Conservation (phyloP, 805 yeast genomes). For the Schizosaccharomyces japonicus region DNA sequence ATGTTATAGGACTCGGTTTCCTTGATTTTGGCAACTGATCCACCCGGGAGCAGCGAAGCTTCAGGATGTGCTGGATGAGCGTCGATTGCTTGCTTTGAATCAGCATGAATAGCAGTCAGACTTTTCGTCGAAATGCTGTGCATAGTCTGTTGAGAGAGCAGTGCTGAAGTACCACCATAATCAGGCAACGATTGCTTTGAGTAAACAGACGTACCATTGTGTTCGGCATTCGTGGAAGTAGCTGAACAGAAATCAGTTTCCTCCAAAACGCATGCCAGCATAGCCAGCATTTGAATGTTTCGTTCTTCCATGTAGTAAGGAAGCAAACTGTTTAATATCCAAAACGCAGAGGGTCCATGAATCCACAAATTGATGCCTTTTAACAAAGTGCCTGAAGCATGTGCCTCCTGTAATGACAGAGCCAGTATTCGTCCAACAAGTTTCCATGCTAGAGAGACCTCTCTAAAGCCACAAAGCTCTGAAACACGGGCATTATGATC, state of each 20-base stretch:
- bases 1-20: too few species aligned
- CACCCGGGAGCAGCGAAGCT: too few species aligned
- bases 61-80: too few species aligned
- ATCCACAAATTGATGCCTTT: slow-evolving; percentile 33
- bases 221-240: too few species aligned
- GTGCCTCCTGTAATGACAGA: slow-evolving; percentile 5
- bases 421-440: slow-evolving; percentile 14
- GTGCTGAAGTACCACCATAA: too few species aligned
- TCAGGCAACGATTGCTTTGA: too few species aligned
- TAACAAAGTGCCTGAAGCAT: not conserved
- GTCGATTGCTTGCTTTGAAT: too few species aligned
- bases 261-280: slow-evolving; percentile 51
- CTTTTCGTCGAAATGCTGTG: too few species aligned
- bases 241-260: slow-evolving; percentile 14
- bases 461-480: slow-evolving; percentile 31
- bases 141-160: too few species aligned
- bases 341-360: slow-evolving; percentile 51
- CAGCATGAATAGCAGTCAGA: too few species aligned
- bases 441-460: slow-evolving; percentile 54
- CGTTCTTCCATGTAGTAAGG: slow-evolving; percentile 36
- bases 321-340: slow-evolving; percentile 41
- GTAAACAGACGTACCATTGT: too few species aligned
- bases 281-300: slow-evolving; percentile 73
- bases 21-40: too few species aligned
- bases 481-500: slow-evolving; percentile 52